Percentiles rank a stretch among this genome's conserved stretches.
phyloP scores from a whole-genome alignment of 2,329 filamentous ascomycete species.

The Lachnellula suecica region DNA sequence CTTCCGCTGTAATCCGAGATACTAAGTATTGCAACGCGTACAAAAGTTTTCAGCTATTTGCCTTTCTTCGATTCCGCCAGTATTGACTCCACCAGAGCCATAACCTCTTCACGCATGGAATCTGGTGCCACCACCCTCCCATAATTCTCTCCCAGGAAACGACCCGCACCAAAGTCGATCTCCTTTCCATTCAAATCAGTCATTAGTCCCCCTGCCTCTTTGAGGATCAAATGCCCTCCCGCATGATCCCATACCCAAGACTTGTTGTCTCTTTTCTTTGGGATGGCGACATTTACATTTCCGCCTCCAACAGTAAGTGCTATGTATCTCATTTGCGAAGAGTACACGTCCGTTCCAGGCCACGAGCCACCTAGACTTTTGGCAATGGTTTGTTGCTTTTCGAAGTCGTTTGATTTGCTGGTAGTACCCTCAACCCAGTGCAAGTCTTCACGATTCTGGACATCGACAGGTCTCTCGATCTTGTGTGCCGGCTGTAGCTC shows the following conservation, averaged over 20 bases:
- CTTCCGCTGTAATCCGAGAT: too few relatives aligned
- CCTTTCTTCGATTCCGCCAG: constrained; percentile 2
- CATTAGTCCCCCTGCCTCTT: constrained; percentile 49
- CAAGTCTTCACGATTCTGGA: constrained; percentile 30
- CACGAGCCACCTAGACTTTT: constrained; percentile 39
- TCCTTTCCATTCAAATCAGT: constrained; percentile 48
- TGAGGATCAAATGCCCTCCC: constrained; percentile 49
- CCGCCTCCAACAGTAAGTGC: constrained; percentile 49
- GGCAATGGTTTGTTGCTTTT: constrained; percentile 33
- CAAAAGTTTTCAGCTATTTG: too few relatives aligned
- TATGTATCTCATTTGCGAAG: constrained; percentile 53
- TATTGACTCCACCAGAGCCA: background rate
- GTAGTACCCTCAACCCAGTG: constrained; percentile 45
- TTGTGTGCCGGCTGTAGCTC: constrained; percentile 34
- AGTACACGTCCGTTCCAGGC: constrained; percentile 50
- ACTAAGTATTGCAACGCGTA: too few relatives aligned
- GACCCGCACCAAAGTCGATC: constrained; percentile 46
- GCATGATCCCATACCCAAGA: constrained; percentile 52
- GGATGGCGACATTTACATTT: constrained; percentile 48
- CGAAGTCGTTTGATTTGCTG: constrained; percentile 39
- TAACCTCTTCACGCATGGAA: constrained; percentile 32
- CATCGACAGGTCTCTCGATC: constrained; percentile 24
- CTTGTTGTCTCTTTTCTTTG: constrained; percentile 33
- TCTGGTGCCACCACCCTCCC: constrained; percentile 41
- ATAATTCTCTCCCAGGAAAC: constrained; percentile 37